Evolutionary conservation across 371 early-diverging fungal genomes (phyloP), one percentile per base, ranked within the genome.

Genomic region (Rhizopus delemar): DNA sequence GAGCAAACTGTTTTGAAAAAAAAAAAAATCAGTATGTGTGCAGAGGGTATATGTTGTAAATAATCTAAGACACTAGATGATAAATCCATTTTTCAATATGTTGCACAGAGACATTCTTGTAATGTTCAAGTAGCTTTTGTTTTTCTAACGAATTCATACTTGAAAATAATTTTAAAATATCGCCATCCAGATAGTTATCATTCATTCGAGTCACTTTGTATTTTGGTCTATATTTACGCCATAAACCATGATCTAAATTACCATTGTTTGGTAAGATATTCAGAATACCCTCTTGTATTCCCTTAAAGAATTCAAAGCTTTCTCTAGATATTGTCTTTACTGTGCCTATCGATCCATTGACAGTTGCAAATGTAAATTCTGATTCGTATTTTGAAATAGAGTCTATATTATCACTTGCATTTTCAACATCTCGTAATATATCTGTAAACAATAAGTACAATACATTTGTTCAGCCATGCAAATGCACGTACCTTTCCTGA

Each of bases 141-240:
- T 82, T 70, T 32, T 84, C 75, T 13, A 70, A 73, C 4, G 59
- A 56, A 0, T 71, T 51, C 65, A 93, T 70, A 34, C 88, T 83
- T 45, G 92, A 60, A 53, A 88, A 94, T 53, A 67, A 60, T 68
- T 94, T 93, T 11, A 97, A 78, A 46, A 96, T 60, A 70, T 96
- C 96, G 3, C 97, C 97, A 65, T 97, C 97, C 36, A 97, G 68
- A 59, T 46, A 65, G 28, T 38, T 90, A 87, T 4, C 84, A 81
- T 68, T 53, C 0, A 60, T 68, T 41, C 82, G 69, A 15, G 72
- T 67, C 16, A 84, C 78, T 45, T 79, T 85, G 34, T 51, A 43
- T 28, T 41, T 53, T 22, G 66, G 61, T n/a, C 57, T 54, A 63
- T 83, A 92, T 4, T 65, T 66, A 22, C 94, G 78, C 89, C 90